phyloP scores from a whole-genome alignment of 176 grass and related monocot species.

The Phragmites australis region DNA sequence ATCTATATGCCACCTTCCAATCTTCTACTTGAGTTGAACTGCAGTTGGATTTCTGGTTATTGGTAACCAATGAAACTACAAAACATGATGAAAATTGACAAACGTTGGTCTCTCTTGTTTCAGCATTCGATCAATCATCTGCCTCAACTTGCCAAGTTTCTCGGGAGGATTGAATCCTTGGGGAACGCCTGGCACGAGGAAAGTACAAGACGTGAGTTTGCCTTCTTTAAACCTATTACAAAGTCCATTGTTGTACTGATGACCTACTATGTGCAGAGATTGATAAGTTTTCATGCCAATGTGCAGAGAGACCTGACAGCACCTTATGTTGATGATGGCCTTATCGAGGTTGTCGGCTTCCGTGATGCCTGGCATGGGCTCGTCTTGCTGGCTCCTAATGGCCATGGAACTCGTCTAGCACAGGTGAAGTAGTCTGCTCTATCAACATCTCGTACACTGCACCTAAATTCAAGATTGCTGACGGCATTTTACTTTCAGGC shows the following conservation, averaged over 20 bases:
- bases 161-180: slow-evolving; percentile 83
- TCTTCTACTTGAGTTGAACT: background rate
- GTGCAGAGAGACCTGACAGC: slow-evolving; percentile 72
- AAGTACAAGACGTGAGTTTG: slow-evolving; percentile 57
- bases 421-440: slow-evolving; percentile 45
- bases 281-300: slow-evolving; percentile 33
- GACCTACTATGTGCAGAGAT: background rate
- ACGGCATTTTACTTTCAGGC: slow-evolving; percentile 40
- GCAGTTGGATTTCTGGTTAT: background rate
- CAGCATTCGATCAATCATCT: slow-evolving; percentile 78
- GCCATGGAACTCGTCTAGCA: slow-evolving; percentile 92
- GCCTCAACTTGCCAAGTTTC: slow-evolving; percentile 80
- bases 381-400: slow-evolving; percentile 77
- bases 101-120: background rate
- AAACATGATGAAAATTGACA: background rate
- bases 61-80: background rate
- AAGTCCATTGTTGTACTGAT: background rate
- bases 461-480: background rate
- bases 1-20: background rate
- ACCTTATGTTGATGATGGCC: slow-evolving; percentile 77
- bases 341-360: slow-evolving; percentile 86
- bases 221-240: background rate
- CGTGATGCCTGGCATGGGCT: slow-evolving; percentile 95
- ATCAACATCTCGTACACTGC: background rate
- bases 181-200: slow-evolving; percentile 57